Conservation (phyloP, 148 eudicot genomes). For the Rhododendron ovatum region DNA sequence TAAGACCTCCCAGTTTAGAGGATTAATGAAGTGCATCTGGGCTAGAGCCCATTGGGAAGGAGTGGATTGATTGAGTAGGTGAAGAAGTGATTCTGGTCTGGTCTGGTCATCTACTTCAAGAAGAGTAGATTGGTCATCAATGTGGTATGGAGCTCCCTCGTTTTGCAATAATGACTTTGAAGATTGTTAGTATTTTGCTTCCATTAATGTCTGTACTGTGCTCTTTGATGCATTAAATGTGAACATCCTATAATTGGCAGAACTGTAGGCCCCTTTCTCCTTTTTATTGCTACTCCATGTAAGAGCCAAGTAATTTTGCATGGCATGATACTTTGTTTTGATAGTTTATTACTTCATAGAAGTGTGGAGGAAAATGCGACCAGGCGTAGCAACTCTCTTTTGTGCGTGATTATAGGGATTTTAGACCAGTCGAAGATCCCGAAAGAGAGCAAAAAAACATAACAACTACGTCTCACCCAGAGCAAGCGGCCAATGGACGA, state of each 20-base stretch:
- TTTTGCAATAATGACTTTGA: neutral
- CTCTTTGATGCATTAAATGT: neutral
- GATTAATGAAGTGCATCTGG: neutral
- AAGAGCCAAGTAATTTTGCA: neutral
- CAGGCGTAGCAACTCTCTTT: neutral
- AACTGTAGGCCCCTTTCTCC: neutral
- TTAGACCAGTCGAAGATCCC: neutral
- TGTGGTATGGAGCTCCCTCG: neutral
- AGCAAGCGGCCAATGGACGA: neutral
- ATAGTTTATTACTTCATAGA: neutral
- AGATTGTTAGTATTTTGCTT: neutral
- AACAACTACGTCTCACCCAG: neutral
- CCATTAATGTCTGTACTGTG: neutral
- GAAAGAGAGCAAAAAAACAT: neutral
- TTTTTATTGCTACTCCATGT: neutral
- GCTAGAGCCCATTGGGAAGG: neutral
- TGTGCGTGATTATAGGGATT: neutral
- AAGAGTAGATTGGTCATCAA: neutral
- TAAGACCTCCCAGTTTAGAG: neutral
- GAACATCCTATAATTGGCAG: neutral
- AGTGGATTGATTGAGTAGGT: neutral
- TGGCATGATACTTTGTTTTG: neutral
- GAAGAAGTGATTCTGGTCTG: neutral
- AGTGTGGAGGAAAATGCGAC: neutral
- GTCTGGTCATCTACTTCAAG: neutral